phyloP scores from a whole-genome alignment of 2,329 filamentous ascomycete genomes.

The Amauroascus niger region DNA sequence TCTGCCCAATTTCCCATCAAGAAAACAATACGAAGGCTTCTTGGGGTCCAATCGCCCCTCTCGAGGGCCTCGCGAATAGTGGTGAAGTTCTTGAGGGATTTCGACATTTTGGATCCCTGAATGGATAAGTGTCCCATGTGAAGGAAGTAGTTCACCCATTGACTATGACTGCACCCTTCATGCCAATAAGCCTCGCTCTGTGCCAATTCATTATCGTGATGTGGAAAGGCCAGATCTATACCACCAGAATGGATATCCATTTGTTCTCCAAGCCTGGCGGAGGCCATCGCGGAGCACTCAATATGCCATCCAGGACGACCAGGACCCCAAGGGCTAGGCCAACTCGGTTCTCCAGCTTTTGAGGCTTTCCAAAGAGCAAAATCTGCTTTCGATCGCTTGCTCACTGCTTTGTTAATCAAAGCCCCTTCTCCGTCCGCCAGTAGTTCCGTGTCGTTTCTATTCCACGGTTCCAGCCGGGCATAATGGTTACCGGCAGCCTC shows the following conservation, averaged over 20 bases:
- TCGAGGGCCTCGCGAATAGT: conserved; percentile 76
- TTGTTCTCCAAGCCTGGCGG: conserved; percentile 67
- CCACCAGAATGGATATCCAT: conserved; percentile 94
- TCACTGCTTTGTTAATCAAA: conserved; percentile 48
- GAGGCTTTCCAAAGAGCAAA: conserved; percentile 92
- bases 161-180: conserved; percentile 40
- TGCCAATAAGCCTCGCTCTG: conserved; percentile 80
- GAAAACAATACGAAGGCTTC: conserved; percentile 76
- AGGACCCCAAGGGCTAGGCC: conserved; percentile 78
- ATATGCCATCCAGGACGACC: conserved; percentile 94
- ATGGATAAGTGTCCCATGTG: conserved; percentile 93
- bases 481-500: conserved; percentile 78
- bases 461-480: conserved; percentile 75
- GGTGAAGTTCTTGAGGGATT: conserved; percentile 90
- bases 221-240: conserved; percentile 81
- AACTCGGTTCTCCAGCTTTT: conserved; percentile 83
- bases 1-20: conserved; percentile 83
- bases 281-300: conserved; percentile 93
- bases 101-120: conserved; percentile 88
- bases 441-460: conserved; percentile 69
- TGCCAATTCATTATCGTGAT: conserved; percentile 86
- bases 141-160: conserved; percentile 92
- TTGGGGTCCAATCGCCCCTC: conserved; percentile 60
- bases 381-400: conserved; percentile 69
- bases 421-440: conserved; percentile 86